phyloP scores from a whole-genome alignment of 2,329 filamentous ascomycete genomes.

The Sclerotinia subarctica region DNA sequence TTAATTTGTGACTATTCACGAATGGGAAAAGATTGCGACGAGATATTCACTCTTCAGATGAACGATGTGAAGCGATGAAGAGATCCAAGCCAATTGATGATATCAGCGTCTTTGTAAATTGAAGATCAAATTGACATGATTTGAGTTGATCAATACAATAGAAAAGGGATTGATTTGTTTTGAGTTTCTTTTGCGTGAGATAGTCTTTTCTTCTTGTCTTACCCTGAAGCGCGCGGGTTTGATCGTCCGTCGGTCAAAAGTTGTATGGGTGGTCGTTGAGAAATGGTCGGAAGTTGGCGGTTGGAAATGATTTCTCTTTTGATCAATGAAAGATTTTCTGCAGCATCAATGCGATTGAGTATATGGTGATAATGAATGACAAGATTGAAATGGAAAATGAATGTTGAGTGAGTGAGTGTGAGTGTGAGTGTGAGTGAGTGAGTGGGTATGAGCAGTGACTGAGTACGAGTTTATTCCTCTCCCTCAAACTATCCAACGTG shows the following conservation, averaged over 20 bases:
- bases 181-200: not conserved
- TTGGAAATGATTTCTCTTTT: conserved; percentile 1
- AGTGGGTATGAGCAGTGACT: not conserved
- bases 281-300: not conserved
- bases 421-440: no score
- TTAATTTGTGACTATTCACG: conserved; percentile 2
- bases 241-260: not conserved
- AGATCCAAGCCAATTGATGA: not conserved
- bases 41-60: not conserved
- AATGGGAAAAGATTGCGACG: not conserved
- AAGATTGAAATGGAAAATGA: not conserved
- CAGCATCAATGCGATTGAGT: not conserved
- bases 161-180: not conserved
- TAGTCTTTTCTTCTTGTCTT: not conserved
- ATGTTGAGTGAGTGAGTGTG: not conserved
- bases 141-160: not conserved
- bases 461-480: not conserved
- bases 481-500: not conserved
- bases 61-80: conserved; percentile 3
- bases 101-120: not conserved
- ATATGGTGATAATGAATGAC: not conserved
- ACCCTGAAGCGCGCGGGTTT: conserved; percentile 15
- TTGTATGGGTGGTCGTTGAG: not conserved
- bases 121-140: conserved; percentile 8
- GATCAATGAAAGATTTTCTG: not conserved